These are phyloP conservation scores for Penicillium diatomitis DNA, from an alignment of 495 filamentous ascomycete genomes.

Conservation along the genomic window DNA sequence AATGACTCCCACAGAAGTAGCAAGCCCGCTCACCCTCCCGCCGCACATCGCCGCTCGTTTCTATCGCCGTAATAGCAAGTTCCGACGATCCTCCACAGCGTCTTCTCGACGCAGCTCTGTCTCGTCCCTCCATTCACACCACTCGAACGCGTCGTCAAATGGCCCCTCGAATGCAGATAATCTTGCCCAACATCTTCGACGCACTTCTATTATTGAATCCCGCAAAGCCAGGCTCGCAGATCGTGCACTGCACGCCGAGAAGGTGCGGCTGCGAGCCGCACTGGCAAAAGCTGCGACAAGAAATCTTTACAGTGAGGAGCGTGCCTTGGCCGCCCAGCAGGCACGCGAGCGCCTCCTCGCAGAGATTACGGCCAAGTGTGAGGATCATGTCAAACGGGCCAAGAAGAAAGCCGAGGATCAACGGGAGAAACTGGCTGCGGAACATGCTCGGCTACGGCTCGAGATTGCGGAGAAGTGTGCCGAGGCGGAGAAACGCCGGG, in stretches of 20 bases:
- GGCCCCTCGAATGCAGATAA: constrained; percentile 67
- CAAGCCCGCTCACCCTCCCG: constrained; percentile 51
- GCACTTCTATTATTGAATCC: constrained; percentile 83
- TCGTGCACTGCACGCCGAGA: constrained; percentile 88
- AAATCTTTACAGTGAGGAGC: constrained; percentile 60
- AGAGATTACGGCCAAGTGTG: constrained; percentile 87
- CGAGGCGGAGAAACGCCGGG: constrained; percentile 69
- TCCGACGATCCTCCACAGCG: constrained; percentile 72
- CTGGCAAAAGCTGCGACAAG: constrained; percentile 67
- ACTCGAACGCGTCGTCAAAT: constrained; percentile 53
- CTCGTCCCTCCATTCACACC: constrained; percentile 74
- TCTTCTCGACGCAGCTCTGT: constrained; percentile 86
- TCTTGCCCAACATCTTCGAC: constrained; percentile 82
- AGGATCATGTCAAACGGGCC: constrained; percentile 87
- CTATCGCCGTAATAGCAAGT: constrained; percentile 57
- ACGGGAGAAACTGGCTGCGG: constrained; percentile 81
- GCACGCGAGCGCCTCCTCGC: constrained; percentile 85
- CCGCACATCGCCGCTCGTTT: constrained; percentile 82
- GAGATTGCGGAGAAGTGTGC: constrained; percentile 87
- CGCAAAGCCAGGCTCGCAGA: constrained; percentile 91
- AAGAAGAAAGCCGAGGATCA: constrained; percentile 90
- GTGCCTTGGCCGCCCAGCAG: constrained; percentile 81
- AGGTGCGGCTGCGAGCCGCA: constrained; percentile 88
- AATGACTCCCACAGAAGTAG: constrained; percentile 38
- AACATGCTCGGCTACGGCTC: constrained; percentile 60